A percentile compares a stretch with the other conserved stretches of the same genome.
Conservation (phyloP, 306 rosid species). For the Ormosia semicastrata region DNA sequence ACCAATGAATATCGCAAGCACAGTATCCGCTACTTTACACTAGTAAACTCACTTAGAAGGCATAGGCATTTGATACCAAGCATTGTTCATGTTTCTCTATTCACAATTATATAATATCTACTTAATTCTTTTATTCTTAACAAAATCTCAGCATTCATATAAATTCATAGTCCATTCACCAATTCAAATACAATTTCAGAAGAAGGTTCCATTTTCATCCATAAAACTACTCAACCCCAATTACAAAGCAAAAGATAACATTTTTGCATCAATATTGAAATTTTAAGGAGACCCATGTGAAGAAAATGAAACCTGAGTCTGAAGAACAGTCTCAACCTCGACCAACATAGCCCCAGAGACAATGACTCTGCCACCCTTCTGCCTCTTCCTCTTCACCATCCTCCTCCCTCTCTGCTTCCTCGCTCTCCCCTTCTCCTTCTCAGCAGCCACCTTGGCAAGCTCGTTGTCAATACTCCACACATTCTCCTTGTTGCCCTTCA, state of each 20-base stretch:
- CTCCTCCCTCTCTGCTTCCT: constrained; percentile 47
- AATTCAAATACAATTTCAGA: not conserved
- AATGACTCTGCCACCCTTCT: constrained; percentile 46
- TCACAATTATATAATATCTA: not conserved
- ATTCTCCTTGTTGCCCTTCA: constrained; percentile 73
- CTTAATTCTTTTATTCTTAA: not conserved
- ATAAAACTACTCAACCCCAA: not conserved
- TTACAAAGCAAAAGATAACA: constrained; percentile 18
- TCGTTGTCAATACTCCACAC: constrained; percentile 92
- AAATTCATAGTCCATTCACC: not conserved
- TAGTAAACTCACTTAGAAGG: not conserved
- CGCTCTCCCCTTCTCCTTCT: constrained; percentile 36
- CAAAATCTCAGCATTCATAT: not conserved
- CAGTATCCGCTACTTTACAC: constrained; percentile 2
- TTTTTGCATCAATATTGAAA: constrained; percentile 6
- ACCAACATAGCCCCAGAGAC: constrained; percentile 80
- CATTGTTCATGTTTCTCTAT: not conserved
- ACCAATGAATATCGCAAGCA: not conserved
- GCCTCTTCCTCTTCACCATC: constrained; percentile 43
- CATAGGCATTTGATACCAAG: not conserved
- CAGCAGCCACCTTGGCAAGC: constrained; percentile 38
- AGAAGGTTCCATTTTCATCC: not conserved
- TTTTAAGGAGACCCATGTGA: constrained; percentile 11
- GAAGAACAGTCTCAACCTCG: constrained; percentile 87
- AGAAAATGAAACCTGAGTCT: constrained; percentile 62